Evolutionary conservation across 2,329 filamentous ascomycete genomes (phyloP), one percentile per base, ranked within the genome.

Genomic region (Xylariales sp.): DNA sequence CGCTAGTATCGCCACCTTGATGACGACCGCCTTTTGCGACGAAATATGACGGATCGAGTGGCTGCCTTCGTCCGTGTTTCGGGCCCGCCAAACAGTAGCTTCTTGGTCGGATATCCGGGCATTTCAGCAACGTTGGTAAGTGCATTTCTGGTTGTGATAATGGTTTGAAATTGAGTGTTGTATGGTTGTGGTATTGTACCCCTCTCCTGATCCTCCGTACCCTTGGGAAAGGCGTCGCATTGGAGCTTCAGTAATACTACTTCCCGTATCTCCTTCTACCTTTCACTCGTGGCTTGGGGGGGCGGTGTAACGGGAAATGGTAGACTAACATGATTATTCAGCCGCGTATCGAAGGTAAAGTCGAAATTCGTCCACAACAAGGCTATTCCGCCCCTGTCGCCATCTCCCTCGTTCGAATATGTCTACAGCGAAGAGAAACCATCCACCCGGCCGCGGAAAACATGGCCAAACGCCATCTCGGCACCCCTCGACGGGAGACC

Each of bases 371-470:
- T 68, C 96, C 96, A 49, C 90, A 90, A 62, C 86, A 91, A 70
- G 95, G 96, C 69, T 90, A 92, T 75, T 95, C 94, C 18, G 94
- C 94, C 75, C 94, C 96, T 49, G 94, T 98, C 75, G 89, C 91
- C 77, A 86, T 99, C 77, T 97, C 94, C 56, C 89, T 97, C 73
- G 95, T 98, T 73, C 94, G 94, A 75, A 97, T 99, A 84, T 94
- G 91, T 75, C 88, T 99, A 64, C 94, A 97, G 78, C 91, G 94
- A 76, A 90, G 93, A 83, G 96, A 99, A 83, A 96, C 93, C 64
- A 98, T 99, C 81, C 94, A 98, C 79, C 96, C 96, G 53, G 92
- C 94, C 68, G 96, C 96, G 81, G 95, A 98, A 80, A 97, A 94
- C 72, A 87, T 97, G 75, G 91, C 95, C 69, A 97, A 97, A 82